phyloP scores from a whole-genome alignment of 2,329 filamentous ascomycete genomes.

The Ophiostoma novo-ulmi region DNA sequence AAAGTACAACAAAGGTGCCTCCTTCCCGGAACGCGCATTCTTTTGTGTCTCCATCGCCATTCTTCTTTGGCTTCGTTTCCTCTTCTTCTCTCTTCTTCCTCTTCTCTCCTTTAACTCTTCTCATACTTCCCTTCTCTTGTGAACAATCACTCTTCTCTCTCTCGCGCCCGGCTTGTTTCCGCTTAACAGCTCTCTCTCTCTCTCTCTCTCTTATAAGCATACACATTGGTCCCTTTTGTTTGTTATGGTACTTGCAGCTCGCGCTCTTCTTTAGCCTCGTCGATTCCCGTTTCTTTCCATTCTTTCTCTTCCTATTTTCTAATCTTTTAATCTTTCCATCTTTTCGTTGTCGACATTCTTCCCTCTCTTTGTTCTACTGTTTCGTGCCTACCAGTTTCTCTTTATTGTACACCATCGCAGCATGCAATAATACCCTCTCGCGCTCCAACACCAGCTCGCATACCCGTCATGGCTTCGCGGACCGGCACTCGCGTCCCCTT shows the following conservation, averaged over 20 bases:
- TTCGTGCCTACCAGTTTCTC: neutral
- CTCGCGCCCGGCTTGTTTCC: neutral
- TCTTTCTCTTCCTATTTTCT: neutral
- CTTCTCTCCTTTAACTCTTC: neutral
- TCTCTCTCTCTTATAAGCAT: neutral
- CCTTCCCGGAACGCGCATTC: constrained; percentile 18
- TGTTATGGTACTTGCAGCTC: constrained; percentile 12
- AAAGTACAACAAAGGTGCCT: constrained; percentile 17
- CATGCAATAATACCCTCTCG: constrained; percentile 4
- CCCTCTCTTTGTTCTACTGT: neutral
- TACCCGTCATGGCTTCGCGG: constrained; percentile 30
- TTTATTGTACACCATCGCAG: neutral
- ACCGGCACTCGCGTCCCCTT: constrained; percentile 31
- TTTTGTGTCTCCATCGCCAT: neutral
- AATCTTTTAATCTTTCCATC: neutral
- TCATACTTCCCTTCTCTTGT: neutral
- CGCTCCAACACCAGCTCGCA: constrained; percentile 21
- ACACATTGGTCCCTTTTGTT: constrained; percentile 15
- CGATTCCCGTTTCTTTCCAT: neutral
- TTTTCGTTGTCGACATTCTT: neutral
- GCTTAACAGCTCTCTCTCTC: constrained; percentile 4
- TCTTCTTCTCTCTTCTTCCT: constrained; percentile 14
- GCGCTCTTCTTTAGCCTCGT: constrained; percentile 8
- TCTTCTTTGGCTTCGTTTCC: constrained; percentile 11
- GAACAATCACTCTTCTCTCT: neutral